Evolutionary conservation across 148 eudicot genomes (phyloP).

Genomic region (Amaranthus cruentus): DNA sequence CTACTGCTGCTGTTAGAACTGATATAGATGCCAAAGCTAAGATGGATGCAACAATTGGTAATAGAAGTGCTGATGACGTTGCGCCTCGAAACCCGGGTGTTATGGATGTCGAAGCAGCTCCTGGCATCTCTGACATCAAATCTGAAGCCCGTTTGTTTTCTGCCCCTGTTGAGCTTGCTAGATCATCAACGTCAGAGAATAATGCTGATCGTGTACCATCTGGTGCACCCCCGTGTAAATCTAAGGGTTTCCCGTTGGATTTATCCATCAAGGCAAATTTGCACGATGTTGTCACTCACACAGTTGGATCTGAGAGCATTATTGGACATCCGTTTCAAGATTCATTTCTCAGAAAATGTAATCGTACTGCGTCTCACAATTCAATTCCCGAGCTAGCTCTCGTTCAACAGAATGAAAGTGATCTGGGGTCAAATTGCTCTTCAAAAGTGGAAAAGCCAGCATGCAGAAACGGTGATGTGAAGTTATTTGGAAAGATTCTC

Average conservation of each 20-base stretch:
- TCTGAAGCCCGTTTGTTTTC: slow-evolving; percentile 14
- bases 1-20: slow-evolving; percentile 8
- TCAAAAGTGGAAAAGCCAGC: slow-evolving; percentile 47
- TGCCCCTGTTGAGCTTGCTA: slow-evolving; percentile 7
- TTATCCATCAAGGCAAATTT: slow-evolving; percentile 21
- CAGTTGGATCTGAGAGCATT: slow-evolving; percentile 27
- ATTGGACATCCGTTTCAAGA: slow-evolving; percentile 30
- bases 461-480: slow-evolving; percentile 66
- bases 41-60: slow-evolving; percentile 15
- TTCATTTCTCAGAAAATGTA: slow-evolving; percentile 43
- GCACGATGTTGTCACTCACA: slow-evolving; percentile 31
- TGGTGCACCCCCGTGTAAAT: slow-evolving; percentile 26
- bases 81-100: too few species aligned
- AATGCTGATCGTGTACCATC: slow-evolving; percentile 18
- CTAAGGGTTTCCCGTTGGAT: slow-evolving; percentile 30
- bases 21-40: slow-evolving; percentile 3
- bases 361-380: slow-evolving; percentile 25
- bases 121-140: slow-evolving; percentile 18
- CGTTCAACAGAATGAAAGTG: slow-evolving; percentile 24
- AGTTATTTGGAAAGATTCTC: slow-evolving; percentile 84
- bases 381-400: slow-evolving; percentile 35
- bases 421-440: slow-evolving; percentile 25
- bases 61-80: background rate
- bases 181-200: slow-evolving; percentile 19
- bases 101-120: background rate